Conservation (phyloP, 2,329 filamentous ascomycete species). For the Fusarium sulawesiense region DNA sequence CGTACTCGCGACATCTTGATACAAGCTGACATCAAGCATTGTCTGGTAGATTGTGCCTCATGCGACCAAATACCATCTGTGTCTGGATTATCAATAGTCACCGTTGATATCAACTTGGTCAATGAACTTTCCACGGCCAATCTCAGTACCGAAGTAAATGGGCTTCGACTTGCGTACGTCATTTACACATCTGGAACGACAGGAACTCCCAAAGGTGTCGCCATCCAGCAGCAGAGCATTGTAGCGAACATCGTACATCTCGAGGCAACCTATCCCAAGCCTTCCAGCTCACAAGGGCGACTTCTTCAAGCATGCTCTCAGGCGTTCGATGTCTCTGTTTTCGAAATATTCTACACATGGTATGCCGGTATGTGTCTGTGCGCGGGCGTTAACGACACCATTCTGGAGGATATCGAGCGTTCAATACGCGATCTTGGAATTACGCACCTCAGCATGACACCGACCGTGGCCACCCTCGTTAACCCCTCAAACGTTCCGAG, state of each 20-base stretch:
- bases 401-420: conserved; percentile 78
- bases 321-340: conserved; percentile 88
- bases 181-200: conserved; percentile 89
- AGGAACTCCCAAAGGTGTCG: conserved; percentile 81
- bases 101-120: conserved; percentile 50
- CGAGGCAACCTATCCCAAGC: conserved; percentile 71
- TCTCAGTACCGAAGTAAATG: conserved; percentile 52
- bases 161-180: conserved; percentile 74
- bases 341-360: conserved; percentile 92
- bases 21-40: conserved; percentile 65
- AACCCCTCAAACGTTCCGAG: conserved; percentile 73
- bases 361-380: conserved; percentile 82
- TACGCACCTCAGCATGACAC: conserved; percentile 87
- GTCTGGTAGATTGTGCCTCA: conserved; percentile 55
- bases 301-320: conserved; percentile 86
- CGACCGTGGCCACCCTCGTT: conserved; percentile 84
- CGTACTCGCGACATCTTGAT: conserved; percentile 71
- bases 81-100: conserved; percentile 44
- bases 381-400: conserved; percentile 76
- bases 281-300: conserved; percentile 57
- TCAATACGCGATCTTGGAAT: conserved; percentile 72
- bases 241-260: conserved; percentile 79
- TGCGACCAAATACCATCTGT: conserved; percentile 23
- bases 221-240: conserved; percentile 80
- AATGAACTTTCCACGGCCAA: conserved; percentile 51